phyloP scores from a whole-genome alignment of 371 early-diverging fungal species.

The Dipsacomyces acuminosporus region DNA sequence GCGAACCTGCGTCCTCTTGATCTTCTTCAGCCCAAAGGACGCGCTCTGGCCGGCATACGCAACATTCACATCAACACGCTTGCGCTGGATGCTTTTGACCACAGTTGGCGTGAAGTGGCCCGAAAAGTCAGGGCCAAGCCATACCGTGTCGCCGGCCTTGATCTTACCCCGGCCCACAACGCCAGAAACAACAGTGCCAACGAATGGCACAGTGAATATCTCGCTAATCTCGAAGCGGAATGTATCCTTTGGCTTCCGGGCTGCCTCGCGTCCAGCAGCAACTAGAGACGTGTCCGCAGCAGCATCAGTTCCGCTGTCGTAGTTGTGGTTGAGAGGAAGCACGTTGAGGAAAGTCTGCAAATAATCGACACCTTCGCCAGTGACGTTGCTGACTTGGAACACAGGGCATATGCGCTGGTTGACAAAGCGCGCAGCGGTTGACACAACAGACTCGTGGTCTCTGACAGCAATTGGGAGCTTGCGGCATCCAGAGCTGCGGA shows the following conservation, averaged over 20 bases:
- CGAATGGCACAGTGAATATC: conserved; percentile 82
- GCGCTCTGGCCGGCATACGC: conserved; percentile 83
- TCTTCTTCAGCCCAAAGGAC: conserved; percentile 79
- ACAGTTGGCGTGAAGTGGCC: conserved; percentile 73
- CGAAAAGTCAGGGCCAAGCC: conserved; percentile 78
- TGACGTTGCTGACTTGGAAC: conserved; percentile 92
- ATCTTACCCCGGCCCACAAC: conserved; percentile 61
- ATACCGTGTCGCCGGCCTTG: conserved; percentile 75
- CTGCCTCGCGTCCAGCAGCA: background rate
- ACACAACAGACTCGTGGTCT: conserved; percentile 70
- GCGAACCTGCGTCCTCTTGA: conserved; percentile 68
- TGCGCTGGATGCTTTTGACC: conserved; percentile 84
- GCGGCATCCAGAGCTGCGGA: conserved; percentile 84
- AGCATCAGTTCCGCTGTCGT: background rate
- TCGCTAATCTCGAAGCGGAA: conserved; percentile 83
- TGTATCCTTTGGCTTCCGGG: conserved; percentile 41
- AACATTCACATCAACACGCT: conserved; percentile 70
- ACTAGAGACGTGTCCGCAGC: too few relatives aligned
- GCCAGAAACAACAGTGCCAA: conserved; percentile 82
- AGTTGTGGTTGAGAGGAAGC: conserved; percentile 49
- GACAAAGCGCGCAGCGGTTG: conserved; percentile 75
- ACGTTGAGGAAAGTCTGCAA: conserved; percentile 80
- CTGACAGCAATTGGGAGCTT: conserved; percentile 86
- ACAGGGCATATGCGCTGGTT: conserved; percentile 87
- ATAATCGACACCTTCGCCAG: conserved; percentile 78